Percentiles rank a stretch among this genome's conserved stretches.
Conservation (phyloP, 371 early-diverging fungal genomes). For the Actinomortierella ambigua region DNA sequence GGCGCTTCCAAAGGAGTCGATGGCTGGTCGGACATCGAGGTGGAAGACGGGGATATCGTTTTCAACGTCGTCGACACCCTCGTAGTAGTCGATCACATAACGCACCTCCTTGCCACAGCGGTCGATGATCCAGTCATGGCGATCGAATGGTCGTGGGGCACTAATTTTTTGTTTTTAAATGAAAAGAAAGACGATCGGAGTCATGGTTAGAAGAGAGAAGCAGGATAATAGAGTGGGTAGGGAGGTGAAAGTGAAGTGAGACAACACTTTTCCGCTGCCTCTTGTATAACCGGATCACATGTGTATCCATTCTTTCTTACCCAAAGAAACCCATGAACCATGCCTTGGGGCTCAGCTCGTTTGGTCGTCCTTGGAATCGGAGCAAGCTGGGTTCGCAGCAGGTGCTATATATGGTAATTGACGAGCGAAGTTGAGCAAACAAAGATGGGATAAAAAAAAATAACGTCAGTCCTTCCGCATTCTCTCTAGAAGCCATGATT, state of each 20-base stretch:
- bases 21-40: slow-evolving; percentile 82
- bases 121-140: slow-evolving; percentile 82
- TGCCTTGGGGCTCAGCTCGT: slow-evolving; percentile 81
- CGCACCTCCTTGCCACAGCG: slow-evolving; percentile 74
- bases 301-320: slow-evolving; percentile 43
- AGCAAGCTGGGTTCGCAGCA: slow-evolving; percentile 71
- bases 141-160: slow-evolving; percentile 75
- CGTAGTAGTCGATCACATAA: slow-evolving; percentile 83
- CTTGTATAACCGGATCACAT: slow-evolving; percentile 12
- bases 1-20: slow-evolving; percentile 69
- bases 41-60: slow-evolving; percentile 77
- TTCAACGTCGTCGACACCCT: slow-evolving; percentile 63
- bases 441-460: not conserved
- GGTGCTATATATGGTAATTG: slow-evolving; percentile 33
- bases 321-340: slow-evolving; percentile 62
- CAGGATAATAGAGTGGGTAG: not conserved
- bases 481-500: no score
- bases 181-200: not conserved
- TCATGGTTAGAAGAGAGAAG: not conserved
- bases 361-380: slow-evolving; percentile 84
- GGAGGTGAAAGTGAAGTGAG: no score
- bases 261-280: not conserved
- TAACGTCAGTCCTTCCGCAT: not conserved
- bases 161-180: slow-evolving; percentile 44
- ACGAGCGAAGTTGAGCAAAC: no score